Percentiles rank a stretch among this genome's conserved stretches.
These are phyloP conservation scores for Russula sp. DNA, from an alignment of 768 basidiomycete species.

Conservation along the genomic window DNA sequence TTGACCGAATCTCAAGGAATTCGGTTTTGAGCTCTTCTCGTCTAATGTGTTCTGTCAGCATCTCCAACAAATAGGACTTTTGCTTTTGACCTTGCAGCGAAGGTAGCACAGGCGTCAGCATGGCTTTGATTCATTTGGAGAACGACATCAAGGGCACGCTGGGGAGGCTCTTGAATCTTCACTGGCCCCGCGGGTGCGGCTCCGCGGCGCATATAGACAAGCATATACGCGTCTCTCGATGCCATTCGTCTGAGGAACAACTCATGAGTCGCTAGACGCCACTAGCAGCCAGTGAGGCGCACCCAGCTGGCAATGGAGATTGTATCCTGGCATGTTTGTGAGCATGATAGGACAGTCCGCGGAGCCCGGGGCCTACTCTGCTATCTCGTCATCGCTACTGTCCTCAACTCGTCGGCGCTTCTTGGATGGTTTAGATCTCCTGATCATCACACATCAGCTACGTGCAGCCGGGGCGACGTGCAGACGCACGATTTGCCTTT, in stretches of 20 bases:
- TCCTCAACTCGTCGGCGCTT: slow-evolving; percentile 53
- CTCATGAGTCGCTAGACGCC: not conserved
- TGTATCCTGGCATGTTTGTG: slow-evolving; percentile 13
- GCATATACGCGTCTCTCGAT: slow-evolving; percentile 92
- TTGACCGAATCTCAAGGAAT: slow-evolving; percentile 48
- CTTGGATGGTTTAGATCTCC: slow-evolving; percentile 29
- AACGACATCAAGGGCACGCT: slow-evolving; percentile 49
- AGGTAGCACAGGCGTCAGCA: slow-evolving; percentile 46
- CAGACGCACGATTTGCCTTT: slow-evolving; percentile 21
- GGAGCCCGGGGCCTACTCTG: slow-evolving; percentile 16
- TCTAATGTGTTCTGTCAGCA: slow-evolving; percentile 31
- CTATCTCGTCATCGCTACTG: slow-evolving; percentile 42
- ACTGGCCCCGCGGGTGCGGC: not conserved
- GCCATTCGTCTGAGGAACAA: slow-evolving; percentile 37
- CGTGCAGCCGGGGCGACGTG: not conserved
- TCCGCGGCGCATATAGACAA: slow-evolving; percentile 63
- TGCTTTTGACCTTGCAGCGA: slow-evolving; percentile 39
- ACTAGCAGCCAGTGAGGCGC: not conserved
- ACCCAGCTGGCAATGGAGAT: slow-evolving; percentile 13
- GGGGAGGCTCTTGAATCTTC: slow-evolving; percentile 43
- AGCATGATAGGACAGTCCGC: slow-evolving; percentile 1
- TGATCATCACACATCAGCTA: slow-evolving; percentile 2
- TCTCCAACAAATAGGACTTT: not conserved
- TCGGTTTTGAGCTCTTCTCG: slow-evolving; percentile 36
- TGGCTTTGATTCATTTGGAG: slow-evolving; percentile 50